Base-by-base conservation (phyloP, 176 grass and related monocot genomes). In the Microstegium vimineum region DNA sequence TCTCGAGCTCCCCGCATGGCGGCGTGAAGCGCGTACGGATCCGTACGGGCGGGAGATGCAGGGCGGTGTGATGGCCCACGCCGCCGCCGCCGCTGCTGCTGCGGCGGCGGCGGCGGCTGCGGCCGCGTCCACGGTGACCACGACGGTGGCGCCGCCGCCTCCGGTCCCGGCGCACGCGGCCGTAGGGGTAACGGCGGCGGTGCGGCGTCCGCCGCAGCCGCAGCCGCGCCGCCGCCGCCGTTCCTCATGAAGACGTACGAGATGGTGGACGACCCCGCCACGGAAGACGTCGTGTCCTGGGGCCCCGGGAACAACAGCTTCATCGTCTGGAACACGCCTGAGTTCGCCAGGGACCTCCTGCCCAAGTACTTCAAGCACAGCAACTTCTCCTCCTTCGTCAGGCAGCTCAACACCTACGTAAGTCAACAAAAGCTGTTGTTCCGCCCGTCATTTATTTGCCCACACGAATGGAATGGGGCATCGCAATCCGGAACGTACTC, bases 351-450 rank as follows among this genome's bases (percentile, higher is more conserved):
- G 25, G 94, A 97, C 88, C 94, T 97, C 67, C 89, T 97, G 34
- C 94, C 94, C 37, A 97, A 97, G 69, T 97, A 93, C 85, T 97
- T 97, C 84, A 97, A 97, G 86, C 94, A 97, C 81, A 97, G 79
- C 76, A 97, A 97, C 81, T 97, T 97, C 89, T 97, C 94, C 1
- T 93, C 90, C 69, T 97, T 97, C 84, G 94, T 97, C 67, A 69
- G 94, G 26, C 94, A 97, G 87, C 91, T 97, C 81, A 97, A 97
- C 85, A 97, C 94, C 20, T 97, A 97, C 66, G 94, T 97, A 72
- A 47, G 68, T 13, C 3, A n/a, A n/a, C n/a, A n/a, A n/a, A n/a
- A n/a, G n/a, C n/a, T n/a, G n/a, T n/a, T n/a, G n/a, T n/a, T n/a
- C n/a, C n/a, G n/a, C n/a, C n/a, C n/a, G n/a, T n/a, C n/a, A n/a